Evolutionary conservation across 2,329 filamentous ascomycete genomes (phyloP).

Genomic region (Pseudocercospora musae): DNA sequence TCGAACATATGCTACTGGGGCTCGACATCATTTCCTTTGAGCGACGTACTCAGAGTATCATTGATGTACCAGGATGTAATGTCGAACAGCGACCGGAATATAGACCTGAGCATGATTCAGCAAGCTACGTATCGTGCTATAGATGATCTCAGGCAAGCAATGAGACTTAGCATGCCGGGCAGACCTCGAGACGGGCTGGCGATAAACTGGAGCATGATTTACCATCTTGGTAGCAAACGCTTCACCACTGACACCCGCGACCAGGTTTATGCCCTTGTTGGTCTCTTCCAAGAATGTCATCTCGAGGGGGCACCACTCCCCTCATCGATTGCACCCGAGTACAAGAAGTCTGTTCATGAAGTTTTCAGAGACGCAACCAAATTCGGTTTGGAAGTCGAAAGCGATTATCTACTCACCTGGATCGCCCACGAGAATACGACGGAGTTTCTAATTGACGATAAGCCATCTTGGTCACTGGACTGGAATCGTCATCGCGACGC

Average conservation of each 20-base stretch:
- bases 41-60: neutral
- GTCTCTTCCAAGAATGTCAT: neutral
- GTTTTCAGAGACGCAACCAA: neutral
- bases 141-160: neutral
- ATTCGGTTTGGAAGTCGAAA: neutral
- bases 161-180: neutral
- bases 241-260: neutral
- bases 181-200: neutral
- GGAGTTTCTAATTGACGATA: neutral
- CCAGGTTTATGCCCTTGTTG: neutral
- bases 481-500: neutral
- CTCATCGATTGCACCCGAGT: neutral
- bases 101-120: too few species aligned
- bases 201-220: neutral
- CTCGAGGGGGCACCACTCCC: neutral
- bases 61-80: neutral
- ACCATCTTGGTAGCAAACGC: neutral
- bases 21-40: neutral
- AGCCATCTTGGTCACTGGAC: neutral
- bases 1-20: neutral
- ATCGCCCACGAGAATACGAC: neutral
- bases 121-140: too few species aligned
- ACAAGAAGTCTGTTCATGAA: neutral
- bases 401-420: neutral
- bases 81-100: neutral